Evolutionary conservation across 768 basidiomycete genomes (phyloP).

Genomic region (Tubosaeta sp.): DNA sequence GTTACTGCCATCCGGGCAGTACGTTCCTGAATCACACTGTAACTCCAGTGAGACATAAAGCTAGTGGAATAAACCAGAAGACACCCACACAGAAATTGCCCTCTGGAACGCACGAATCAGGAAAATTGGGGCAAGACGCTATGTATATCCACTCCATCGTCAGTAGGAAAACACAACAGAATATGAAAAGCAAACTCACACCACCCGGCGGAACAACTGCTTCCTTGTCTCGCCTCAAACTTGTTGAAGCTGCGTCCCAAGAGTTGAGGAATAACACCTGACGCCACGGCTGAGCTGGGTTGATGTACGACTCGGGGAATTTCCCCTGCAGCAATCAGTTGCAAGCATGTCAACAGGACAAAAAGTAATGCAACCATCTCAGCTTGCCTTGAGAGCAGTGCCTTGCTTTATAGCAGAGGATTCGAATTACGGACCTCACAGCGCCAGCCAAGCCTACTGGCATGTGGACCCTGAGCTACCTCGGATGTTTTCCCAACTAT

Average conservation of each 20-base stretch:
- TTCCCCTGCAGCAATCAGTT: constrained; percentile 7
- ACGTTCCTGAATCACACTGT: constrained; percentile 8
- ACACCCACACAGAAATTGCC: constrained; percentile 20
- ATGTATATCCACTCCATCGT: not conserved
- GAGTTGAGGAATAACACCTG: constrained; percentile 9
- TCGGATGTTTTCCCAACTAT: no score
- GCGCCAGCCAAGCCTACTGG: no score
- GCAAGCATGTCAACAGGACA: constrained; percentile 6
- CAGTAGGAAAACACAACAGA: not conserved
- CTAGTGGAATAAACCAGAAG: no score
- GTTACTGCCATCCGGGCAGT: constrained; percentile 14
- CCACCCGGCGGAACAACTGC: constrained; percentile 10
- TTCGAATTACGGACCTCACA: no score
- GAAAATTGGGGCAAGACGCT: constrained; percentile 20
- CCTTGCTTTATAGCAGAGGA: constrained; percentile 6
- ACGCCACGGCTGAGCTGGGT: not conserved
- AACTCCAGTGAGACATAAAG: not conserved
- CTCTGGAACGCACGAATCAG: constrained; percentile 12
- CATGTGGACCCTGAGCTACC: no score
- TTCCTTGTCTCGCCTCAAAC: constrained; percentile 3
- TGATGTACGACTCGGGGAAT: not conserved
- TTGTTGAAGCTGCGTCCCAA: constrained; percentile 4
- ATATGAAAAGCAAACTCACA: constrained; percentile 7
- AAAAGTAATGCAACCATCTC: constrained; percentile 14
- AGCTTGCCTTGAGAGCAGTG: not conserved